These are phyloP conservation scores for Dothideomycetes sp. DNA, from an alignment of 2,329 filamentous ascomycete species.

Conservation along the genomic window DNA sequence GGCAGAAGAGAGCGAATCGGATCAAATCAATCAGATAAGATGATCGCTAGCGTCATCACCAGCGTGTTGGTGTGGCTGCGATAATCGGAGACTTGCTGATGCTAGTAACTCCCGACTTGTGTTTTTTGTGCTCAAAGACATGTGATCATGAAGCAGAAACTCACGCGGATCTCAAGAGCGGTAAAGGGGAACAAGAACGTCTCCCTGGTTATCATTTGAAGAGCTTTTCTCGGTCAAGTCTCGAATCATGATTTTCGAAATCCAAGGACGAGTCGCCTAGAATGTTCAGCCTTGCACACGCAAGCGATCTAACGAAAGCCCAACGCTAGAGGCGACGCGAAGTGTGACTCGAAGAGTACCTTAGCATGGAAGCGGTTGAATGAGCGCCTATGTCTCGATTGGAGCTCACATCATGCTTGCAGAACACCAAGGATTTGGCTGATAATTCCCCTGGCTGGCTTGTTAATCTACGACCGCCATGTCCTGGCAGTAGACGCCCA, in stretches of 20 bases:
- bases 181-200: not conserved
- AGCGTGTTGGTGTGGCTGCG: not conserved
- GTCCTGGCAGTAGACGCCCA: no score
- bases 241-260: no score
- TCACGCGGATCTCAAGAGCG: no score
- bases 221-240: not conserved
- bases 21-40: conserved; percentile 5
- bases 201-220: not conserved
- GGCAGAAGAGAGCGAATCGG: not conserved
- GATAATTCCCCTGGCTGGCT: no score
- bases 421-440: no score
- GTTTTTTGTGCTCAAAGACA: not conserved
- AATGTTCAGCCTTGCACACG: conserved; percentile 6
- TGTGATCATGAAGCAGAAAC: not conserved
- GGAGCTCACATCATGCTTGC: no score
- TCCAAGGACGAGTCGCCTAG: not conserved
- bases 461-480: no score
- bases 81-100: not conserved
- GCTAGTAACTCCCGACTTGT: not conserved
- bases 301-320: no score
- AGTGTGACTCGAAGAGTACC: not conserved
- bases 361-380: no score
- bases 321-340: conserved; percentile 2
- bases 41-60: not conserved
- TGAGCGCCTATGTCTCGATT: no score